Percentiles rank a stretch among this genome's conserved stretches.
These are phyloP conservation scores for Tillandsia fasciculata DNA, from an alignment of 176 grass and related monocot genomes.

Conservation along the genomic window DNA sequence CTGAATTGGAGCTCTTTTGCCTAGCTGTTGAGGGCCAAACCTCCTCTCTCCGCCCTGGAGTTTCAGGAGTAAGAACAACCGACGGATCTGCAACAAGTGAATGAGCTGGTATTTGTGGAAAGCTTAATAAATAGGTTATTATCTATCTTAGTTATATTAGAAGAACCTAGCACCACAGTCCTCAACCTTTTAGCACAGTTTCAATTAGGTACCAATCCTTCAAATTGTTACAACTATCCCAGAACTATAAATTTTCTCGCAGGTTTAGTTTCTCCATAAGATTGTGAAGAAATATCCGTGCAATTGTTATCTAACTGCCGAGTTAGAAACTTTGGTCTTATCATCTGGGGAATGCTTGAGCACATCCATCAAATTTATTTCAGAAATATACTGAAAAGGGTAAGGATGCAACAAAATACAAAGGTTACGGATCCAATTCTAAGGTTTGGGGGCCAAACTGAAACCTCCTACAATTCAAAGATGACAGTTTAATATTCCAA, in stretches of 20 bases:
- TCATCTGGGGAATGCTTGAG: too few species aligned
- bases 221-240: neutral
- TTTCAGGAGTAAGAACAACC: conserved; percentile 59
- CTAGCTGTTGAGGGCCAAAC: conserved; percentile 49
- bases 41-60: conserved; percentile 67
- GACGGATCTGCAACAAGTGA: conserved; percentile 56
- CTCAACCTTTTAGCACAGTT: neutral
- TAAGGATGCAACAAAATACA: too few species aligned
- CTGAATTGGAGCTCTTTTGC: conserved; percentile 28
- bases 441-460: neutral
- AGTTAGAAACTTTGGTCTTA: too few species aligned
- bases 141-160: conserved; percentile 4
- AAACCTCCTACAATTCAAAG: neutral
- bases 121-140: conserved; percentile 28
- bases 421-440: neutral
- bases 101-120: conserved; percentile 69
- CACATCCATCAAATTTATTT: too few species aligned
- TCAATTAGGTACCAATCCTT: neutral
- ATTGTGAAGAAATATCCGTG: too few species aligned
- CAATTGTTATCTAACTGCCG: too few species aligned
- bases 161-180: neutral
- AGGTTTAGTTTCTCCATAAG: too few species aligned
- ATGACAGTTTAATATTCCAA: neutral
- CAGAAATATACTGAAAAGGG: neutral
- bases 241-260: too few species aligned